Conservation (phyloP, 352 stramenopile genomes). For the Blastocystis hominis region DNA sequence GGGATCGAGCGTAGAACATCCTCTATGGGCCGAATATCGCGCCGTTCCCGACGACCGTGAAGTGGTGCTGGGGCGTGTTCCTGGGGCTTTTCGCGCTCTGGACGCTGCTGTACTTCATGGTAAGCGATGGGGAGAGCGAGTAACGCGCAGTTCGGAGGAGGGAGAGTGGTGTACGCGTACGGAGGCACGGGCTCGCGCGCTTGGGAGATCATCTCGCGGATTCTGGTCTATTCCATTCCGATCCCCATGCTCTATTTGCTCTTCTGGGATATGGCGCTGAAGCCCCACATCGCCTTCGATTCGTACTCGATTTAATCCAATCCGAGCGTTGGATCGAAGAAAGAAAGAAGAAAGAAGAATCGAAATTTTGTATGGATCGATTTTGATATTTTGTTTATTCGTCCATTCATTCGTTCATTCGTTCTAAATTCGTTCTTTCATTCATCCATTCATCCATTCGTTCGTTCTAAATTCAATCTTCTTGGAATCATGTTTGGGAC, state of each 20-base stretch:
- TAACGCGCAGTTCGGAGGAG: constrained; percentile 36
- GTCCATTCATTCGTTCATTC: too few species aligned
- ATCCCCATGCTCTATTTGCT: constrained; percentile 27
- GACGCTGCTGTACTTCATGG: constrained; percentile 73
- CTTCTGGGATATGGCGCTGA: constrained; percentile 26
- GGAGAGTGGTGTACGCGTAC: neutral
- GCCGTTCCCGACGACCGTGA: constrained; percentile 72
- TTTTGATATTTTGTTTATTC: too few species aligned
- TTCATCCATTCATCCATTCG: too few species aligned
- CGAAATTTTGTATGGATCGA: neutral
- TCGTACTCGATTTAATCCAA: neutral
- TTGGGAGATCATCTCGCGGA: neutral
- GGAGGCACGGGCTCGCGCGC: neutral
- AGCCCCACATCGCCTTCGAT: constrained; percentile 40
- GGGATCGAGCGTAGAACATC: neutral
- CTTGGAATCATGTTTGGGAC: neutral
- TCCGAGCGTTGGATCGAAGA: neutral
- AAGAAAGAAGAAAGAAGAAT: neutral
- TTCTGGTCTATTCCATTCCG: constrained; percentile 24
- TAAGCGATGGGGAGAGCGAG: neutral
- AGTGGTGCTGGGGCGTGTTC: constrained; percentile 71
- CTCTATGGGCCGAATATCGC: constrained; percentile 63
- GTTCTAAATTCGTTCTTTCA: too few species aligned
- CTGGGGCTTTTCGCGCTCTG: constrained; percentile 70
- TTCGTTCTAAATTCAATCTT: too few species aligned